Conservation (phyloP, 2,329 filamentous ascomycete genomes). For the Cercospora sojina region DNA sequence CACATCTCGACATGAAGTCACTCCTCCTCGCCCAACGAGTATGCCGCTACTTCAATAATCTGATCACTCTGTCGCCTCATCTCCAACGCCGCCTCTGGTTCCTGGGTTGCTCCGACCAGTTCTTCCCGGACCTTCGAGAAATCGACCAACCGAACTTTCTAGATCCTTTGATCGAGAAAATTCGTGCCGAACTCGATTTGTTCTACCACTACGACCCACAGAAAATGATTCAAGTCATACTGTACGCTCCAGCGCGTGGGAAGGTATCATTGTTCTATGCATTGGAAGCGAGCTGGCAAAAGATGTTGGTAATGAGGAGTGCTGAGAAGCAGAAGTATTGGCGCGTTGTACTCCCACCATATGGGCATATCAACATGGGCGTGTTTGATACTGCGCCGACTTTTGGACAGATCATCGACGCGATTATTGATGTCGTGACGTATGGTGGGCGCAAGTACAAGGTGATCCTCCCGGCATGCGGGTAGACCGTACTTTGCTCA, state of each 20-base stretch:
- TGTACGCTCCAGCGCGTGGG: neutral
- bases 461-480: neutral
- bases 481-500: neutral
- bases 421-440: neutral
- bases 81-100: conserved; percentile 15
- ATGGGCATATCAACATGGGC: neutral
- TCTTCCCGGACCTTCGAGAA: neutral
- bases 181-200: conserved; percentile 3
- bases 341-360: conserved; percentile 1
- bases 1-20: conserved; percentile 1
- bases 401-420: neutral
- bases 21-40: conserved; percentile 5
- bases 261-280: neutral
- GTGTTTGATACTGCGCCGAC: neutral
- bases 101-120: neutral
- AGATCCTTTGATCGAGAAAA: neutral
- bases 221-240: neutral
- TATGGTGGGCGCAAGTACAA: neutral
- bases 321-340: neutral
- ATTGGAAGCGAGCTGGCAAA: conserved; percentile 3
- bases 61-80: neutral
- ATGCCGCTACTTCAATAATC: neutral
- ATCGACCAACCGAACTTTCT: neutral
- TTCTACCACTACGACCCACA: neutral
- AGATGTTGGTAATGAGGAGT: conserved; percentile 10